phyloP scores from a whole-genome alignment of 2,329 filamentous ascomycete genomes.

The Fusarium devonianum region DNA sequence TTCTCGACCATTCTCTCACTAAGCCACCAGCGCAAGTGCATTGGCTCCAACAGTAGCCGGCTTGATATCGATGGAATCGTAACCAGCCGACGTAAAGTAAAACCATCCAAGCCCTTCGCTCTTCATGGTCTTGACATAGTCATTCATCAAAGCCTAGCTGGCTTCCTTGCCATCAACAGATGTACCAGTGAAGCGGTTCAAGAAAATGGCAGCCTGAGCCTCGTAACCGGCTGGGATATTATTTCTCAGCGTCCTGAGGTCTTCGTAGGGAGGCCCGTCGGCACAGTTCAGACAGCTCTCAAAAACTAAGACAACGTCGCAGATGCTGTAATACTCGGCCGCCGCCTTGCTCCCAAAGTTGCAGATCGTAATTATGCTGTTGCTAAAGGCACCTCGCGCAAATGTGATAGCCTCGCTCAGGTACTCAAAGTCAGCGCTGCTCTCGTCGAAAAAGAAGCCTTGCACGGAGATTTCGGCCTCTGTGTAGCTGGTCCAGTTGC shows the following conservation, averaged over 20 bases:
- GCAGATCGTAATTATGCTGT: slow-evolving; percentile 28
- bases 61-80: neutral
- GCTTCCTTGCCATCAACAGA: slow-evolving; percentile 16
- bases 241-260: slow-evolving; percentile 19
- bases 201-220: slow-evolving; percentile 22
- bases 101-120: slow-evolving; percentile 7
- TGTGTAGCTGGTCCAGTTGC: slow-evolving; percentile 25
- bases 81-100: slow-evolving; percentile 11
- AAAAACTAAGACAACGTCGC: slow-evolving; percentile 37
- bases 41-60: slow-evolving; percentile 4
- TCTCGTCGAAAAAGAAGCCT: slow-evolving; percentile 39
- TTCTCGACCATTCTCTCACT: too few relatives aligned
- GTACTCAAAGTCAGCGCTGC: slow-evolving; percentile 18
- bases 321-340: slow-evolving; percentile 32
- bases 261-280: slow-evolving; percentile 24
- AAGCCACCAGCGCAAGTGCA: neutral
- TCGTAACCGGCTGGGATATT: slow-evolving; percentile 18
- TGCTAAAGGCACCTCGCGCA: slow-evolving; percentile 11
- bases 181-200: slow-evolving; percentile 28
- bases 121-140: slow-evolving; percentile 7
- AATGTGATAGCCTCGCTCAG: slow-evolving; percentile 25
- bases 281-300: slow-evolving; percentile 38
- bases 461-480: slow-evolving; percentile 25
- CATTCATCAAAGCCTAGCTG: neutral
- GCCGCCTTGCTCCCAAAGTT: slow-evolving; percentile 32